Base-by-base conservation (phyloP, 257 asterid species). In the Rehmannia glutinosa region DNA sequence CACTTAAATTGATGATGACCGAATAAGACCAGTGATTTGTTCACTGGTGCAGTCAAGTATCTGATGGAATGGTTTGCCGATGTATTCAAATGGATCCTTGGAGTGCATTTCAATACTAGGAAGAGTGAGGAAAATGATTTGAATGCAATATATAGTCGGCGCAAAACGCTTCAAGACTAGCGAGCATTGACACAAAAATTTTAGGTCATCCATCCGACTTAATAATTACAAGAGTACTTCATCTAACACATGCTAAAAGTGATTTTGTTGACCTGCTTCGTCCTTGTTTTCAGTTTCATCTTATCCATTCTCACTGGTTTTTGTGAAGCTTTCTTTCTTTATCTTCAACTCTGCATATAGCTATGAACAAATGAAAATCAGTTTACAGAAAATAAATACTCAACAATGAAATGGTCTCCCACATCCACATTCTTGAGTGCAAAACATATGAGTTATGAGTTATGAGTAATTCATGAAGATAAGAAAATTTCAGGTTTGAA, bases 101-200 rank as follows among this genome's bases (percentile, higher is more conserved):
- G 72, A 8, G 62, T 42, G 21, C 1, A 12, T 36, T 28, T 64
- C 76, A 11, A 36, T 51, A 6, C 67, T 35, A 51, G 68, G 60
- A 27, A 69, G 72, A 20, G 45, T 58, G 20, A 73, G 9, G 8
- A 46, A 41, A 43, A 73, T 46, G 5, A 21, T 25, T 54, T 43
- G 68, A 23, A 69, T 43, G 12, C 11, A 41, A 36, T 47, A 27
- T 33, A 64, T 51, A 15, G 53, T 20, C 2, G 35, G 57, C 30
- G 58, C 63, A 8, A 73, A 73, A 16, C 50, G 73, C 58, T 69
- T 69, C 56, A 76, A 77, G 28, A 77, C 76, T 2, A 73, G 62
- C 21, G 71, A 63, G 62, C 76, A 77, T 52, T 6, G 28, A 46
- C 54, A 73, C 39, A 77, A n/a, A 69, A 30, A 25, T 19, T 73